Evolutionary conservation across 2,329 filamentous ascomycete genomes (phyloP).

Genomic region (Pyrenophora tritici-repentis): DNA sequence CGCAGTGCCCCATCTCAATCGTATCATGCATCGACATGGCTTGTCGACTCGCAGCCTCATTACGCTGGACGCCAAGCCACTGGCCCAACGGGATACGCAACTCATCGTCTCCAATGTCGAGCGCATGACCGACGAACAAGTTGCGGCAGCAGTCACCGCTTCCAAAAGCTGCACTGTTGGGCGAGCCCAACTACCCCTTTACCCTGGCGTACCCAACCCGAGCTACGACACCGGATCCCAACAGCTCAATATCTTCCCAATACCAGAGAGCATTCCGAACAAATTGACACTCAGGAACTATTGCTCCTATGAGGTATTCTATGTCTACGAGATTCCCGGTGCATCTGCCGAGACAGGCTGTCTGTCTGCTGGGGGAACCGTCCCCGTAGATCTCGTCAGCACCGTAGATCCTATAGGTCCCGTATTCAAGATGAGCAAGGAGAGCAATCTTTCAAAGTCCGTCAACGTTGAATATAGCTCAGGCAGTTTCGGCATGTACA

Average conservation of each 20-base stretch:
- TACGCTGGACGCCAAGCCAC: neutral
- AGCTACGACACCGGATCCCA: neutral
- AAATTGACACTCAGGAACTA: slow-evolving; percentile 25
- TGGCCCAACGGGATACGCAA: neutral
- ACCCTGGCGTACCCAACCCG: slow-evolving; percentile 16
- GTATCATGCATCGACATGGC: neutral
- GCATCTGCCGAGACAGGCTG: neutral
- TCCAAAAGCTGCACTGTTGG: slow-evolving; percentile 6
- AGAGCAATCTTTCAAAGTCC: too few relatives aligned
- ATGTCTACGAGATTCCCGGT: slow-evolving; percentile 13
- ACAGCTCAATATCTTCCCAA: slow-evolving; percentile 21
- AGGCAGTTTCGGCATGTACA: too few relatives aligned
- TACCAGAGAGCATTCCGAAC: slow-evolving; percentile 10
- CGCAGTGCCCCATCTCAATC: neutral
- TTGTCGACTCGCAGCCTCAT: too few relatives aligned
- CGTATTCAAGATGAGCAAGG: too few relatives aligned
- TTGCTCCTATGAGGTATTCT: slow-evolving; percentile 21
- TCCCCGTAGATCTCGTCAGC: too few relatives aligned
- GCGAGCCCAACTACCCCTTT: slow-evolving; percentile 17
- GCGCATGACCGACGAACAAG: neutral
- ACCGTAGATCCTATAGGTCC: too few relatives aligned
- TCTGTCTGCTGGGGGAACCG: neutral
- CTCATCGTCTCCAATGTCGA: neutral
- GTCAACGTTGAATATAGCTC: too few relatives aligned
- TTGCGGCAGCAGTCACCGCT: neutral